phyloP scores from a whole-genome alignment of 2,329 filamentous ascomycete genomes.

The Colletotrichum euphorbiae region DNA sequence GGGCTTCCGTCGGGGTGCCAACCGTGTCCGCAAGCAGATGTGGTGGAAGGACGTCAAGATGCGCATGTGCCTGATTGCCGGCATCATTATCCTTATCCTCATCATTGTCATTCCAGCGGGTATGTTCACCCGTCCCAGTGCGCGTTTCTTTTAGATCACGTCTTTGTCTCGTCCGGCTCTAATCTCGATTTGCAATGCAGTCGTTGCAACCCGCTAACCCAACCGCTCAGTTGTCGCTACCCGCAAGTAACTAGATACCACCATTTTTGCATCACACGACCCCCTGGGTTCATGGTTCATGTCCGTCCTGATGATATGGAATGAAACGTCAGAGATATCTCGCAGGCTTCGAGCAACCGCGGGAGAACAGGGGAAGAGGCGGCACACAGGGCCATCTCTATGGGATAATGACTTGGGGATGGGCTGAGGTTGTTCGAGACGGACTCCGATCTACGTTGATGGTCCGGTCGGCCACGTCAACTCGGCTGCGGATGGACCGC shows the following conservation, averaged over 20 bases:
- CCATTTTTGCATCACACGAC: slow-evolving; percentile 41
- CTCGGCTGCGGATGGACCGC: slow-evolving; percentile 42
- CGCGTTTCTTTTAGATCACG: slow-evolving; percentile 38
- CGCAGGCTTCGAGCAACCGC: slow-evolving; percentile 40
- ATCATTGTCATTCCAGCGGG: slow-evolving; percentile 95
- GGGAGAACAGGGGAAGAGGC: slow-evolving; percentile 25
- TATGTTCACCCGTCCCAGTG: slow-evolving; percentile 59
- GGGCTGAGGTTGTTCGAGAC: slow-evolving; percentile 50
- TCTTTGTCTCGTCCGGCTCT: slow-evolving; percentile 20
- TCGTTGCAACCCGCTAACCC: slow-evolving; percentile 51
- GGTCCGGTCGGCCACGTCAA: slow-evolving; percentile 29
- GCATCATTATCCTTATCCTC: slow-evolving; percentile 89
- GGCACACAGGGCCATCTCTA: slow-evolving; percentile 27
- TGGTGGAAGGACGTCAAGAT: slow-evolving; percentile 99
- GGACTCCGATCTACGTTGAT: slow-evolving; percentile 33
- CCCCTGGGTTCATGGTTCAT: slow-evolving; percentile 42
- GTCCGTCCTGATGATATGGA: slow-evolving; percentile 39
- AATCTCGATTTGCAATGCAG: slow-evolving; percentile 42
- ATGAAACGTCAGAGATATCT: slow-evolving; percentile 37
- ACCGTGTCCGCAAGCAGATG: slow-evolving; percentile 97
- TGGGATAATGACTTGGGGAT: slow-evolving; percentile 39
- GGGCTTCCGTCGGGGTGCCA: slow-evolving; percentile 95
- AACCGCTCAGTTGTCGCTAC: slow-evolving; percentile 55
- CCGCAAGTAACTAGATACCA: slow-evolving; percentile 50
- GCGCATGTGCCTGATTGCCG: slow-evolving; percentile 94